Evolutionary conservation across 106 monocot species (phyloP).

Genomic region (Iris macrosiphon): DNA sequence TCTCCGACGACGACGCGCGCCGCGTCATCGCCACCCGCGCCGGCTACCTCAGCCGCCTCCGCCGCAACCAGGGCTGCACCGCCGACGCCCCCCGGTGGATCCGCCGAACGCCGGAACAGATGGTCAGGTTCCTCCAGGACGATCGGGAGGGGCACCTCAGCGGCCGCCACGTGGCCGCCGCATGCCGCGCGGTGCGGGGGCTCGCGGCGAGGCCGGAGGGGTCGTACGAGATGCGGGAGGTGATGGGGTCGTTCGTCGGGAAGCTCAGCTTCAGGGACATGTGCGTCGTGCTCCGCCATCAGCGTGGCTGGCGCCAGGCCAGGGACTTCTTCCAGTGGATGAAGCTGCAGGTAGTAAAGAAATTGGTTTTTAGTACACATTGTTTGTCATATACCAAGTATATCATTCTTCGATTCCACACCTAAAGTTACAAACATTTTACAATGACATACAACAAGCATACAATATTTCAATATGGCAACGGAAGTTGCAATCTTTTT

Average conservation of each 20-base stretch:
- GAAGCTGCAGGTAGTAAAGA: conserved; percentile 88
- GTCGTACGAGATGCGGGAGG: conserved; percentile 61
- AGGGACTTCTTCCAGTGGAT: conserved; percentile 93
- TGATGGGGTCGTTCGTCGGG: conserved; percentile 65
- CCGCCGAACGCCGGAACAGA: conserved; percentile 90
- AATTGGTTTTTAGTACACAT: neutral
- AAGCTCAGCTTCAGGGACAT: conserved; percentile 87
- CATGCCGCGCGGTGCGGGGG: conserved; percentile 47
- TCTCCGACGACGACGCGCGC: conserved; percentile 83
- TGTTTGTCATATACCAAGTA: too few species aligned
- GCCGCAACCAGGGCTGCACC: conserved; percentile 72
- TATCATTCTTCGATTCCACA: too few species aligned
- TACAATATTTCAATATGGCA: too few species aligned
- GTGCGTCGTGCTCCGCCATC: conserved; percentile 88
- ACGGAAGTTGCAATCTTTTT: too few species aligned
- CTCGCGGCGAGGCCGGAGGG: conserved; percentile 45
- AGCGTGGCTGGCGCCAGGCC: conserved; percentile 79
- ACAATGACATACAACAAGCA: too few species aligned
- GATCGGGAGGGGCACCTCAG: conserved; percentile 67
- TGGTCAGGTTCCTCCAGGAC: conserved; percentile 58
- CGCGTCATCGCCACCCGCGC: conserved; percentile 68
- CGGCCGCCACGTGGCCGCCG: conserved; percentile 70
- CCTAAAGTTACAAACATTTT: too few species aligned
- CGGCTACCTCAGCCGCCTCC: conserved; percentile 61
- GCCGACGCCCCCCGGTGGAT: conserved; percentile 86